A percentile compares a stretch with the other conserved stretches of the same genome.
Evolutionary conservation across 345 rosid genomes (phyloP).

Genomic region (Pelargonium nanum): DNA sequence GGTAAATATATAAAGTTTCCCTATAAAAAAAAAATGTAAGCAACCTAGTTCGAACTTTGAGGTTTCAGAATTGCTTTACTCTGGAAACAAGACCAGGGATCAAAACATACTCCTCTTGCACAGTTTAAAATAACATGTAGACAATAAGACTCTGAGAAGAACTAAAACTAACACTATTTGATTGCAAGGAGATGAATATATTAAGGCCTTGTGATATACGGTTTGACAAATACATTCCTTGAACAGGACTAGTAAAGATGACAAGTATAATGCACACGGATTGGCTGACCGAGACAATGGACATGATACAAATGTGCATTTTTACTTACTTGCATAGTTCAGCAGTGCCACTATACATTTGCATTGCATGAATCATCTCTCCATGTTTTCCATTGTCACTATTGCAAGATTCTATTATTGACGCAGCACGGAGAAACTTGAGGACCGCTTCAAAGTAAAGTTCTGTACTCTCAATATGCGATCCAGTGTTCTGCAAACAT

Average conservation of each 20-base stretch:
- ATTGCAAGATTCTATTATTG: constrained; percentile 58
- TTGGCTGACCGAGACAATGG: background rate
- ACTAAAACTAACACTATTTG: too few species aligned
- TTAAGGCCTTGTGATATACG: too few species aligned
- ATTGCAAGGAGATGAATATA: too few species aligned
- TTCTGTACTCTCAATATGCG: constrained; percentile 49
- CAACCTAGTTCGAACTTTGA: too few species aligned
- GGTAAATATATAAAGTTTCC: too few species aligned
- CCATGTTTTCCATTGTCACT: constrained; percentile 55
- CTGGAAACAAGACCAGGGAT: too few species aligned
- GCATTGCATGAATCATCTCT: constrained; percentile 53
- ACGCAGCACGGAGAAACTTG: constrained; percentile 87
- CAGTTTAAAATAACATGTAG: too few species aligned
- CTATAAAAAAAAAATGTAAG: too few species aligned
- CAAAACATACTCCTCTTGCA: too few species aligned
- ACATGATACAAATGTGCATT: background rate
- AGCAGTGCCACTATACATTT: constrained; percentile 75
- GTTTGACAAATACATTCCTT: too few species aligned
- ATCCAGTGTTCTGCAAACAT: constrained; percentile 47
- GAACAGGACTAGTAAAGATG: too few species aligned
- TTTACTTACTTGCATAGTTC: constrained; percentile 87
- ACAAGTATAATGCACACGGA: background rate
- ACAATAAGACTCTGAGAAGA: background rate
- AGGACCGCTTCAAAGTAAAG: constrained; percentile 93
- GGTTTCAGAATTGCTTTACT: too few species aligned